Conservation (phyloP, 129 eudicot genomes). For the Lactuca saligna region DNA sequence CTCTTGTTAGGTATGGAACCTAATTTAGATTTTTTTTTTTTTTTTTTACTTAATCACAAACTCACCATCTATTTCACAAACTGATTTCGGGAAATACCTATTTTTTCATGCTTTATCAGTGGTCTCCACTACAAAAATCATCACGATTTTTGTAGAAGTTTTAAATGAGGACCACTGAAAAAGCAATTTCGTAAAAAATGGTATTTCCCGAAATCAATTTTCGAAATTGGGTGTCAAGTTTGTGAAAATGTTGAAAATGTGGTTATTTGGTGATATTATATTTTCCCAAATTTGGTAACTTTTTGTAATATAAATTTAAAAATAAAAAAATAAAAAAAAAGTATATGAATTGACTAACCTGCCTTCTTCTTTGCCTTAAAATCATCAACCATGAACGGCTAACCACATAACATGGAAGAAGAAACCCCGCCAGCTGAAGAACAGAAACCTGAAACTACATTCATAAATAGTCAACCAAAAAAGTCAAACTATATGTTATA, state of each 20-base stretch:
- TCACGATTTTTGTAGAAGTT: no score
- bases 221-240: no score
- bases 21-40: neutral
- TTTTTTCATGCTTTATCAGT: no score
- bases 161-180: no score
- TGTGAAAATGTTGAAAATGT: no score
- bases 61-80: no score
- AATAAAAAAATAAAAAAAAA: no score
- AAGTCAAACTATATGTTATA: neutral
- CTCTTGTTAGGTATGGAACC: neutral
- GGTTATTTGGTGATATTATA: neutral
- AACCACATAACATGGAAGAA: conserved; percentile 74
- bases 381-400: conserved; percentile 57
- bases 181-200: neutral
- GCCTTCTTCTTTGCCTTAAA: conserved; percentile 63
- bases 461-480: neutral
- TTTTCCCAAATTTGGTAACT: neutral
- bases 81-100: no score
- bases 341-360: conserved; percentile 37
- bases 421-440: conserved; percentile 76
- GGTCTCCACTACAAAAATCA: no score
- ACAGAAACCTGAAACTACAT: conserved; percentile 55
- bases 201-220: no score
- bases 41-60: no score
- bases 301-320: neutral